Base-by-base conservation (phyloP, 2,329 filamentous ascomycete species). In the Ascochyta viciae-villosae region DNA sequence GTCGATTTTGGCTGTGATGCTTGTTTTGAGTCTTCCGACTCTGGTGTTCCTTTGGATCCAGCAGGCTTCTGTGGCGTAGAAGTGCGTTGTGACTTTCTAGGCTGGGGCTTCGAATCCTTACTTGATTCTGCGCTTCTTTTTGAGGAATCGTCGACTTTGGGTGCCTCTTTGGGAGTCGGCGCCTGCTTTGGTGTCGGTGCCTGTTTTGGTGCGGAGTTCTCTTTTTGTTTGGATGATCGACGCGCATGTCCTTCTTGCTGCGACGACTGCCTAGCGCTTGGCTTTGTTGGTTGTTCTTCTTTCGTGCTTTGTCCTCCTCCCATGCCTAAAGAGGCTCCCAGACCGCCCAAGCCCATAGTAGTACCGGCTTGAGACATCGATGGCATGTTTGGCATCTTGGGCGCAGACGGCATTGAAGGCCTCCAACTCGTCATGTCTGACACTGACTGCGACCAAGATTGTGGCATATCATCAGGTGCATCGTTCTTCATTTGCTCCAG, bases 401-500 rank as follows among this genome's bases (percentile, higher is more conserved):
- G 67, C 64, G 68, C 61, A 7, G 43, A 57, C 1, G 67, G 65
- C 61, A 70, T 63, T 3, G 65, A 68, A 23, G 69, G 71, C 38
- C 64, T 65, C 62, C 65, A 73, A 39, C 65, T 68, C 4, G 71
- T 71, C 70, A 74, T 72, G 16, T 74, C 71, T n/a, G 61, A 66
- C 3, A 62, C 63, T 4, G 66, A 62, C 54, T 74, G 67, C 12
- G 70, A 66, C 72, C 72, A 74, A 9, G 68, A 62, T 29, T 70
- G 61, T 4, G 72, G 70, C 65, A 70, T 70, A 8, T 68, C 62
- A 45, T 73, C 73, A 12, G 70, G 68, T 19, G 66, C 67, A 23
- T 75, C 71, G 5, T 57, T 62, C 47, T 70, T 72, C 73, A 76
- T 74, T 47, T 66, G 44, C 50, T 75, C 71, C 44, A 75, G 46